Conservation (phyloP, 768 basidiomycete genomes). For the Termitomyces sp. region DNA sequence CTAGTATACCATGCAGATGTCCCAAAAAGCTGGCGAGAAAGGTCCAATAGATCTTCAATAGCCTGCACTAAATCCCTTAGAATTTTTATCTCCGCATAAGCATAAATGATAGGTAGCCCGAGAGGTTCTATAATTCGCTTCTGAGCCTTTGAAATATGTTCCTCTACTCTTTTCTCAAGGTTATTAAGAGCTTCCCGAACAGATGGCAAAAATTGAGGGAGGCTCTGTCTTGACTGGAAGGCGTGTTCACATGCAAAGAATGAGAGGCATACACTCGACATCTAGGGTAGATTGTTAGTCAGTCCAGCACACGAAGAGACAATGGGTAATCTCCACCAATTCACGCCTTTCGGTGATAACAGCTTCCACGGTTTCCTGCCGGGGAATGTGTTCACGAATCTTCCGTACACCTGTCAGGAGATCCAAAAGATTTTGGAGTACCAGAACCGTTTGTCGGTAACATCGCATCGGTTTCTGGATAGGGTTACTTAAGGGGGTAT, state of each 20-base stretch:
- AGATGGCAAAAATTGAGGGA: conserved; percentile 49
- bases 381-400: conserved; percentile 42
- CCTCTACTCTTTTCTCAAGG: conserved; percentile 30
- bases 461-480: conserved; percentile 42
- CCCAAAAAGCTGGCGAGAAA: conserved; percentile 40
- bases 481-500: background rate
- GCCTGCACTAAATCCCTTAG: conserved; percentile 37
- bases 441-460: conserved; percentile 32
- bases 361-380: conserved; percentile 37
- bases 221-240: conserved; percentile 39
- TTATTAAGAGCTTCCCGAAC: conserved; percentile 32
- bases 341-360: conserved; percentile 36
- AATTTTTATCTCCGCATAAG: conserved; percentile 40
- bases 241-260: conserved; percentile 49
- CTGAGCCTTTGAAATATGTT: conserved; percentile 21
- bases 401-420: conserved; percentile 42
- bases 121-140: conserved; percentile 22
- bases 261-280: conserved; percentile 43
- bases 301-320: background rate
- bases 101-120: conserved; percentile 36
- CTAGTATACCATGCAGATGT: conserved; percentile 37
- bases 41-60: conserved; percentile 36
- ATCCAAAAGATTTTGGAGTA: conserved; percentile 39
- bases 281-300: conserved; percentile 3
- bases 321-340: conserved; percentile 18